A percentile compares a stretch with the other conserved stretches of the same genome.
These are phyloP conservation scores for Hemileccinum impolitum DNA, from an alignment of 768 basidiomycete genomes.

Conservation along the genomic window DNA sequence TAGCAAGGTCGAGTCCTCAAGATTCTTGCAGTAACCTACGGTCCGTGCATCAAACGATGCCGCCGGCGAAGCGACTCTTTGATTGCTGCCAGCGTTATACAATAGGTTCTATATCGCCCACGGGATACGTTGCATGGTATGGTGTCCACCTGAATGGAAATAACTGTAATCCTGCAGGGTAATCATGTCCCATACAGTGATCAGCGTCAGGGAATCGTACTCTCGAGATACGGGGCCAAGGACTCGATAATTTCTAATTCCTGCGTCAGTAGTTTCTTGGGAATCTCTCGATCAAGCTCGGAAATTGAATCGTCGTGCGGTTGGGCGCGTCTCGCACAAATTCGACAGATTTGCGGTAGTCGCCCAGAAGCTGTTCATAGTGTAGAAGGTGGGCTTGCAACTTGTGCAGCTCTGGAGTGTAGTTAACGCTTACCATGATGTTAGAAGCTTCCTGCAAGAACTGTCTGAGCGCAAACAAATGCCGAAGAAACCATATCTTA, in stretches of 20 bases:
- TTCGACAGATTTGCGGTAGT: constrained; percentile 48
- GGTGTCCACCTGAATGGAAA: constrained; percentile 12
- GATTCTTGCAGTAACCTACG: no score
- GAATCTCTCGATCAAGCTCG: not conserved
- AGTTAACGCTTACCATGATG: constrained; percentile 33
- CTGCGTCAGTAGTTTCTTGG: constrained; percentile 12
- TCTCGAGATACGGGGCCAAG: constrained; percentile 36
- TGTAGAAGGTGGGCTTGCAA: constrained; percentile 57
- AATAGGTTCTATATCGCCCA: constrained; percentile 17
- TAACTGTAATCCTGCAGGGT: constrained; percentile 41
- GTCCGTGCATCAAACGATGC: no score
- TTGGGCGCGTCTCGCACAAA: constrained; percentile 50
- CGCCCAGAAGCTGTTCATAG: constrained; percentile 50
- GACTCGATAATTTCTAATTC: constrained; percentile 26
- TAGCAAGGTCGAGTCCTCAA: no score
- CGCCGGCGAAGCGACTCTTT: not conserved
- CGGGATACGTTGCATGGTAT: constrained; percentile 7
- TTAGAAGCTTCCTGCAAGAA: constrained; percentile 42
- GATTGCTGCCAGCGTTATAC: not conserved
- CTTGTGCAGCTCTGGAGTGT: constrained; percentile 54
- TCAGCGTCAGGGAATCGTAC: constrained; percentile 45
- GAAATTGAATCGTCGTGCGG: constrained; percentile 30
- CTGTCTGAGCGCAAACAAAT: not conserved
- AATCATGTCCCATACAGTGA: constrained; percentile 56
- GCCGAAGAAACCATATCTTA: constrained; percentile 17